A percentile compares a stretch with the other conserved stretches of the same genome.
phyloP scores from a whole-genome alignment of 2,329 filamentous ascomycete species.

The Pyrenophora graminea region DNA sequence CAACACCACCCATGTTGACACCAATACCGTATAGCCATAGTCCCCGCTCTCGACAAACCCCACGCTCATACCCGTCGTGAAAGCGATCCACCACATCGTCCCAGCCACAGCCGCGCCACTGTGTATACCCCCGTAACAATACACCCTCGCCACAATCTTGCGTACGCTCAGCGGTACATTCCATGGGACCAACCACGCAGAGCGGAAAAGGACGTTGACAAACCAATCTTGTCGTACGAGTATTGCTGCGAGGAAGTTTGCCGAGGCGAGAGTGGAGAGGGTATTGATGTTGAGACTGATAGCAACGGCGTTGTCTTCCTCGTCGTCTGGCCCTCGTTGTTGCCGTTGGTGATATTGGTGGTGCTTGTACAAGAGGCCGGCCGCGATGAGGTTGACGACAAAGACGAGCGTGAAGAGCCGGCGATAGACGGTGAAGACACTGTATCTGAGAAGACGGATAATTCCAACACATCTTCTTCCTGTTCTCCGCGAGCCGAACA shows the following conservation, averaged over 20 bases:
- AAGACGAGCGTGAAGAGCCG: conserved; percentile 51
- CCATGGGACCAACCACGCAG: conserved; percentile 39
- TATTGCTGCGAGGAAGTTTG: conserved; percentile 40
- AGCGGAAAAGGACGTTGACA: conserved; percentile 36
- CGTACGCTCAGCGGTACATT: conserved; percentile 29
- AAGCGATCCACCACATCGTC: too few relatives aligned
- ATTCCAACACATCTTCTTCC: conserved; percentile 1
- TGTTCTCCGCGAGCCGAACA: not conserved
- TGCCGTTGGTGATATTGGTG: conserved; percentile 10
- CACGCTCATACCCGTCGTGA: too few relatives aligned
- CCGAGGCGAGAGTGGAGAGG: conserved; percentile 37
- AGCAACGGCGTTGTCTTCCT: not conserved
- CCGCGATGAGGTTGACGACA: conserved; percentile 40
- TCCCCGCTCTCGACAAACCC: too few relatives aligned
- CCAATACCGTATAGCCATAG: too few relatives aligned
- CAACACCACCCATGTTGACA: too few relatives aligned
- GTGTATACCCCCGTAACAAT: conserved; percentile 7
- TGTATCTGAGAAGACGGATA: conserved; percentile 24
- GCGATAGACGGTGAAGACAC: conserved; percentile 41
- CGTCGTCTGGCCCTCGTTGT: not conserved
- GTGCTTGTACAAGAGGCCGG: conserved; percentile 10
- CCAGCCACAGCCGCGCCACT: conserved; percentile 26
- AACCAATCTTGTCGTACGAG: conserved; percentile 40
- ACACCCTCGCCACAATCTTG: conserved; percentile 32
- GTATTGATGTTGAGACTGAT: conserved; percentile 1